A percentile compares a stretch with the other conserved stretches of the same genome.
Evolutionary conservation across 192 early-diverging fungal genomes (phyloP).

Genomic region (Funneliformis mosseae): DNA sequence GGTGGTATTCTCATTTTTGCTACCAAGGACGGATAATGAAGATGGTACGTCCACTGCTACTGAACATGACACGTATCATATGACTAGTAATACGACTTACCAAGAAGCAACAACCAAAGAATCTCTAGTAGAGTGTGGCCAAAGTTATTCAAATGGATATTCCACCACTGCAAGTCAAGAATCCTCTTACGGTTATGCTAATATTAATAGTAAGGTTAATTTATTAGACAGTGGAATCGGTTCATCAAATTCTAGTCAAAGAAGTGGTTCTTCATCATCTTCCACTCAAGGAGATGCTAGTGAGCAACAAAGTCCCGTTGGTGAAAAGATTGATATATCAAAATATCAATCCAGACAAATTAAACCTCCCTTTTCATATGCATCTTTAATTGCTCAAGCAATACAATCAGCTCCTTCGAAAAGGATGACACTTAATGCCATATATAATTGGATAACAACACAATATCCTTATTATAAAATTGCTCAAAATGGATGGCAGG

Average conservation of each 20-base stretch:
- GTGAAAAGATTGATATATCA: background rate
- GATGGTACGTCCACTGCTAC: conserved; percentile 24
- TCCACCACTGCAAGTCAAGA: background rate
- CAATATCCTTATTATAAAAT: conserved; percentile 88
- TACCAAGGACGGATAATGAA: conserved; percentile 61
- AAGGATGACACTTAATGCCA: conserved; percentile 83
- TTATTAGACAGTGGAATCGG: background rate
- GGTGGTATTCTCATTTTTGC: conserved; percentile 76
- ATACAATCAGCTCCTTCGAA: conserved; percentile 74
- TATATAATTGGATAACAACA: conserved; percentile 82
- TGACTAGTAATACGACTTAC: background rate
- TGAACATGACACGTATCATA: conserved; percentile 23
- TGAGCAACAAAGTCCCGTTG: background rate
- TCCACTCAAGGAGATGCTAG: background rate
- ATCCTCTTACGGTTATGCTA: background rate
- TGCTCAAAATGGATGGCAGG: conserved; percentile 91
- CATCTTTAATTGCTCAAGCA: conserved; percentile 86
- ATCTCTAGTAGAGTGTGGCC: background rate
- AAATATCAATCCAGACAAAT: conserved; percentile 45
- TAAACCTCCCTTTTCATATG: conserved; percentile 89
- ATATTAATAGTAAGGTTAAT: background rate
- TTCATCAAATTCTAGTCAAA: background rate
- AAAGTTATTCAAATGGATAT: conserved; percentile 16
- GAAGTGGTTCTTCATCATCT: background rate
- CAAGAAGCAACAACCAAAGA: background rate